Evolutionary conservation across 2,329 filamentous ascomycete genomes (phyloP), one percentile per base, ranked within the genome.

Genomic region (Alternaria infectoria): DNA sequence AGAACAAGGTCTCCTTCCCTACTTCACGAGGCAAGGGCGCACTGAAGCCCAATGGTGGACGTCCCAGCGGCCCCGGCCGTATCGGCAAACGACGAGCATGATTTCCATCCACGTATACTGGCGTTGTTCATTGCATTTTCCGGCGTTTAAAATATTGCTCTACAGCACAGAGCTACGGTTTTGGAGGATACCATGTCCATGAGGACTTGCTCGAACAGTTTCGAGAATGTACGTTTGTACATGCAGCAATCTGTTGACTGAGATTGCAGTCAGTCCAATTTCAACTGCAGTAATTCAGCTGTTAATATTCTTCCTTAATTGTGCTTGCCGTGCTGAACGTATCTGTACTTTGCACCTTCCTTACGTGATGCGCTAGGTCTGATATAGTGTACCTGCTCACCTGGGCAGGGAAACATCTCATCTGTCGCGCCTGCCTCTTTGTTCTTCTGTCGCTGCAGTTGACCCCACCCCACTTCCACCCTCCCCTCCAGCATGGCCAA

Each of bases 1-100:
- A 72, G 46, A 82, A 81, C 70, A 75, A 74, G 57, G 79, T 82
- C 44, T 63, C 77, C 12, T 83, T 83, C 66, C 77, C 77, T 32
- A 32, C 70, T 30, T 69, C 69, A 9, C 68, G 69, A 23, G 77
- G 77, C 47, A 79, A 79, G 55, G 77, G 77, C 32, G 77, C 76
- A 2, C 56, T 78, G 54, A 79, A 79, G 63, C 77, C 77, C 52
- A 75, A 73, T 21, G 56, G 60, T 25, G 56, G 57, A 36, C 57
- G 40, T 15, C 28, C 45, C 21, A 71, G 74, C 36, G 67, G 68
- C n/a, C 65, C 72, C 9, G 67, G 68, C n/a, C 65, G 73, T 9
- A 66, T 77, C 23, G 67, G 62, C 54, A 78, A 77, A 68, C 66
- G 72, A 46, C 68, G 65, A 57, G 55, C 45, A 68, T 77, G 64